Evolutionary conservation across 2,329 filamentous ascomycete genomes (phyloP), one percentile per base, ranked within the genome.

Genomic region (Botrytis paeoniae): DNA sequence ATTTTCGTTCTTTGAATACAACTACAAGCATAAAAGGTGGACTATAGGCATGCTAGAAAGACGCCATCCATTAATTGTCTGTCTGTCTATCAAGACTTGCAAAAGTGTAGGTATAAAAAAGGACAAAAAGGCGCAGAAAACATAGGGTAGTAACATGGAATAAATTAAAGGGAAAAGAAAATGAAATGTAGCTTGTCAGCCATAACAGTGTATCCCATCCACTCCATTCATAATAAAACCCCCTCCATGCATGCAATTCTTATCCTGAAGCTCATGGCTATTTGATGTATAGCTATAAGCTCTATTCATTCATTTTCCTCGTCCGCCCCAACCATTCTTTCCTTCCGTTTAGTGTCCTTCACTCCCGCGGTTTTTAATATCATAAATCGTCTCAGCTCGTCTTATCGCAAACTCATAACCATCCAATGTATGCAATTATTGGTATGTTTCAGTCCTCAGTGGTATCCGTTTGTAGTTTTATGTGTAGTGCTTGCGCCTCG

Each of bases 401-500:
- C 37, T 45, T 41, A 29, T 51, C 45, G 61, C 37, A 66, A 43
- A 37, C 48, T 54, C 22, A 41, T 68, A 57, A 41, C 37, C 65
- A 66, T 68, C 70, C 70, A 66, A 68, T 68, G 32, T 66, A 68
- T 72, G 70, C 70, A 60, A 48, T 68, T 60, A 66, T 66, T 68
- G 70, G 70, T 64, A 54, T 71, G 41, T 25, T 72, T 72, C 70
- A 72, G 70, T 72, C 70, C 63, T 80, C 75, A 81, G 72, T 80
- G 77, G 73, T 78, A 80, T 39, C 78, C 78, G 65, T 79, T 80
- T 45, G 61, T 74, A 25, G 57, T 43, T 61, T 75, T 75, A 64
- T 79, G 80, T 22, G 79, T 81, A 32, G 79, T 78, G 9, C 79
- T 79, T 4, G 78, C 60, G 51, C 80, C 79, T 43, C 80, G 76